A percentile compares a stretch with the other conserved stretches of the same genome.
These are phyloP conservation scores for Cyclanthera cordifolia DNA, from an alignment of 306 rosid genomes.

Conservation along the genomic window DNA sequence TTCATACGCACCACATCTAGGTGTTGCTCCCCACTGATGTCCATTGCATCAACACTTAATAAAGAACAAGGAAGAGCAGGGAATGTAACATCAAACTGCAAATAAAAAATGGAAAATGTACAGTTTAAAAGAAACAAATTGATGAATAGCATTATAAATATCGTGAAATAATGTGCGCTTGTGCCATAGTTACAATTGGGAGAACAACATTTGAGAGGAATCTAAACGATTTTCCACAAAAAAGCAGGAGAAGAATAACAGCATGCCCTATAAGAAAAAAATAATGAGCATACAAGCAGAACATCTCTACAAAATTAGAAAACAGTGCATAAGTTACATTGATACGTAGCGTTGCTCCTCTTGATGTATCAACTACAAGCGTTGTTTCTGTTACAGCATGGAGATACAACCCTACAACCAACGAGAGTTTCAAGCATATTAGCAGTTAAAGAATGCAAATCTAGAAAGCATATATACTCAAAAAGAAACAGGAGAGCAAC, in stretches of 20 bases:
- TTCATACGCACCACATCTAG: conserved; percentile 69
- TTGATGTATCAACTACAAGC: conserved; percentile 91
- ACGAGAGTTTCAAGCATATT: neutral
- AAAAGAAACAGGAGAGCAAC: neutral
- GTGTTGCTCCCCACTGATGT: conserved; percentile 98
- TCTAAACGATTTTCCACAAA: neutral
- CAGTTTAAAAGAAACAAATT: neutral
- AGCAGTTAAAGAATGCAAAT: neutral
- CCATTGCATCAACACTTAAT: conserved; percentile 95
- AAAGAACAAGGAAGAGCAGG: conserved; percentile 91
- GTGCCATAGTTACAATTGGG: neutral
- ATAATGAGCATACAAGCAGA: neutral
- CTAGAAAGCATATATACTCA: neutral
- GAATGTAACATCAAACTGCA: conserved; percentile 97
- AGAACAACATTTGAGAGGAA: neutral
- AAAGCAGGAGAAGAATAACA: neutral
- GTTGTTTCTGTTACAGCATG: conserved; percentile 75
- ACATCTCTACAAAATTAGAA: conserved; percentile 3
- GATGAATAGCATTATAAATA: neutral
- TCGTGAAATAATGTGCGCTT: neutral
- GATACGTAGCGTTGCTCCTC: conserved; percentile 91
- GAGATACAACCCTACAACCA: conserved; percentile 60
- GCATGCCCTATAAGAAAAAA: neutral
- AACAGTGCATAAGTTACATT: conserved; percentile 41
- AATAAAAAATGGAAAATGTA: neutral